phyloP scores from a whole-genome alignment of 2,329 filamentous ascomycete genomes.

The Exophiala spinifera region DNA sequence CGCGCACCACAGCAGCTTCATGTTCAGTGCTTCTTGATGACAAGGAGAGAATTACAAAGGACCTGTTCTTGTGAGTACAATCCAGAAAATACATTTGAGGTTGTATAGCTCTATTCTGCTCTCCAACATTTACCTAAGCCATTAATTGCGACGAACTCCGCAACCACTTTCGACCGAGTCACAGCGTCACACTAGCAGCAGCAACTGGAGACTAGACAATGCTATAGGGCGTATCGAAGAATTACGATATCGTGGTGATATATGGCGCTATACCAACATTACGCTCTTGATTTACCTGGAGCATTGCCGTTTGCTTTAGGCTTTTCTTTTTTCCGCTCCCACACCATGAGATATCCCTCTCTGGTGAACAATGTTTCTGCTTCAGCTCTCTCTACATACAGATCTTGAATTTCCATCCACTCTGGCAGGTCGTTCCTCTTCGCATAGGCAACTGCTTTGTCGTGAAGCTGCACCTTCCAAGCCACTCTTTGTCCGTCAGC shows the following conservation, averaged over 20 bases:
- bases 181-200: no score
- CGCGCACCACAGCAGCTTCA: conserved; percentile 11
- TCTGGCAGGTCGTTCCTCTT: conserved; percentile 56
- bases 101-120: no score
- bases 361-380: conserved; percentile 87
- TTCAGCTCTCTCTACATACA: conserved; percentile 87
- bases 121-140: no score
- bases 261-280: neutral
- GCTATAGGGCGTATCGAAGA: neutral
- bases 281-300: conserved; percentile 41
- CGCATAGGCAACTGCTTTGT: conserved; percentile 53
- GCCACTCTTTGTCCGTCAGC: conserved; percentile 89
- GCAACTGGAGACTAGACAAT: no score
- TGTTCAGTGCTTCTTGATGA: neutral
- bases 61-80: no score
- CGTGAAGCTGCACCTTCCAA: conserved; percentile 88
- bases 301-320: conserved; percentile 36
- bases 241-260: neutral
- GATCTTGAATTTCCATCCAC: conserved; percentile 91
- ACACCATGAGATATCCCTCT: conserved; percentile 93
- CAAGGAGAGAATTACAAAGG: no score
- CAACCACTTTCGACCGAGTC: neutral
- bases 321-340: conserved; percentile 72
- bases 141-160: neutral
- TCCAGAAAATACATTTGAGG: no score